Evolutionary conservation across 2,329 filamentous ascomycete species (phyloP), one percentile per base, ranked within the genome.

Genomic region (Ophiocordyceps sinensis): DNA sequence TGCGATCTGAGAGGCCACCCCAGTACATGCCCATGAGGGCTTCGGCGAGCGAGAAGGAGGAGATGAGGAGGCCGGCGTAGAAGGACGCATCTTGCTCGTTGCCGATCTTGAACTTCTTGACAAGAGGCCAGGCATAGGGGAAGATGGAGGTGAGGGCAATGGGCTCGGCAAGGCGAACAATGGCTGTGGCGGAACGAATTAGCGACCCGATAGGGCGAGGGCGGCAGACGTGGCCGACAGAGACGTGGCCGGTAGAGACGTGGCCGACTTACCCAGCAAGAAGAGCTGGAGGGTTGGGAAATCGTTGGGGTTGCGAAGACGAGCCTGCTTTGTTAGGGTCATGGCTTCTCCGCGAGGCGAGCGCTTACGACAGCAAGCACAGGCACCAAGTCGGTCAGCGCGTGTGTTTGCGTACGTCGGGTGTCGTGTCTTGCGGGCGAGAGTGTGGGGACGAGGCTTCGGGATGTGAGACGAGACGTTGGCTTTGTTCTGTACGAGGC

Each of bases 61-160:
- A 89, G 51, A 94, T 87, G 58, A 94, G 77, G 49, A 91, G 68
- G 39, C 88, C 88, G 28, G 88, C 83, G 62, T 93, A 94, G 64
- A 85, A 89, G 31, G 79, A 93, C 45, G 85, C 84, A 75, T 88
- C 76, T 62, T 75, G 67, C 49, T 78, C 75, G 51, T 75, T 71
- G 46, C 81, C 83, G 50, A 88, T 71, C 34, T 84, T 55, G 60
- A 86, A 86, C 51, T 77, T 71, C 61, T 84, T 84, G 49, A 89
- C 79, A 50, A 89, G 77, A 45, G 82, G 74, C 82, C 83, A 93
- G 45, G 85, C 85, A 61, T 94, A 95, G 17, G 88, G 88, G 53
- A 89, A 93, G 61, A 94, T 91, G 55, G 85, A 91, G 2, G 87
- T 94, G 48, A 95, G 74, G 39, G 88, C 87, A 52, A 95, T 89